Evolutionary conservation across 768 basidiomycete genomes (phyloP).

Genomic region (Brasilioporus rufonigricans): DNA sequence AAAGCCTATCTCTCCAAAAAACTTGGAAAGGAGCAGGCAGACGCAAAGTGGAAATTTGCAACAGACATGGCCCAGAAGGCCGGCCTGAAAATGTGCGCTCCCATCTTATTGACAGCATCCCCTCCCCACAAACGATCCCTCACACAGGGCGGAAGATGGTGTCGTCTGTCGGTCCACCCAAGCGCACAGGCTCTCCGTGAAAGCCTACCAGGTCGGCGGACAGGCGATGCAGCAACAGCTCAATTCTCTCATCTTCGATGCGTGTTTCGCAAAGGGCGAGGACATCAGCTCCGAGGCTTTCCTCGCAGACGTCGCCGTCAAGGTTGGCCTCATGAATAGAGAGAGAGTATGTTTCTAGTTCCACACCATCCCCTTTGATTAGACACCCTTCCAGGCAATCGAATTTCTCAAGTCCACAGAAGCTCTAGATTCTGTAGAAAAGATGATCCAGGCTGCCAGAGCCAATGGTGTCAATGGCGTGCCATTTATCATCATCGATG

Average conservation of each 20-base stretch:
- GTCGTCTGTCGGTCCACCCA: conserved; percentile 38
- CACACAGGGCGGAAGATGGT: conserved; percentile 37
- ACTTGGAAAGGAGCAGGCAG: conserved; percentile 27
- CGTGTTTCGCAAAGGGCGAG: conserved; percentile 38
- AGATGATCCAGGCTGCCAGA: conserved; percentile 40
- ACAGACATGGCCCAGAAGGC: conserved; percentile 30
- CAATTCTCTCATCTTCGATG: conserved; percentile 38
- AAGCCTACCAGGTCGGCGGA: conserved; percentile 42
- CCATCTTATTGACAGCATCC: neutral
- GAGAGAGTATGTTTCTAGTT: conserved; percentile 30
- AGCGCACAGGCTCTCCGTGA: conserved; percentile 44
- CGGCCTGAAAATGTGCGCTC: conserved; percentile 26
- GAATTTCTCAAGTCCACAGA: conserved; percentile 43
- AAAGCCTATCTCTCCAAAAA: conserved; percentile 24
- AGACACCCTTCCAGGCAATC: conserved; percentile 29
- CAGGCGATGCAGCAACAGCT: conserved; percentile 38
- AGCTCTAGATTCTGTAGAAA: conserved; percentile 38
- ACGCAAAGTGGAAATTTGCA: conserved; percentile 26
- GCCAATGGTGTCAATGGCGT: conserved; percentile 48
- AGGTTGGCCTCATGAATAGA: conserved; percentile 39
- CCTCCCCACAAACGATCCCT: neutral
- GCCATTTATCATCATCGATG: conserved; percentile 49
- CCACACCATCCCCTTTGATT: neutral
- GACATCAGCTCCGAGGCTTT: conserved; percentile 37
- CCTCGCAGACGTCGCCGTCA: conserved; percentile 38